A percentile compares a stretch with the other conserved stretches of the same genome.
These are phyloP conservation scores for Aphanomyces euteiches DNA, from an alignment of 352 stramenopile genomes.

Conservation along the genomic window DNA sequence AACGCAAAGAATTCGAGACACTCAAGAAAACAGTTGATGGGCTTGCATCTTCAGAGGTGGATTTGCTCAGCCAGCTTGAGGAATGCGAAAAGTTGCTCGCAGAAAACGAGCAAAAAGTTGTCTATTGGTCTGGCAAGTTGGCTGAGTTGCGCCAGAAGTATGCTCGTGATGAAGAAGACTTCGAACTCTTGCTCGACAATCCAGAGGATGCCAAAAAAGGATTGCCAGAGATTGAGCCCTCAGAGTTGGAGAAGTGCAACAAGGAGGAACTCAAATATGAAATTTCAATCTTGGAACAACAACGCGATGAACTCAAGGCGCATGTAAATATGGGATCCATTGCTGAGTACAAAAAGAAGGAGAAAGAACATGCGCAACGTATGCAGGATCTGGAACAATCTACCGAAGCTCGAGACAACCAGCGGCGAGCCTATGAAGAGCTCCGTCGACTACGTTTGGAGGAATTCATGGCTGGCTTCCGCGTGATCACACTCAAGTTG, in stretches of 20 bases:
- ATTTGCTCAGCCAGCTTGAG: slow-evolving; percentile 91
- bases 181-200: slow-evolving; percentile 21
- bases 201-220: background rate
- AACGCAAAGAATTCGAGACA: slow-evolving; percentile 78
- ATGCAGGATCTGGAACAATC: slow-evolving; percentile 94
- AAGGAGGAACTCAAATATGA: slow-evolving; percentile 92
- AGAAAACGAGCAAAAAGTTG: slow-evolving; percentile 88
- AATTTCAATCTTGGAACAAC: slow-evolving; percentile 89
- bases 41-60: slow-evolving; percentile 89
- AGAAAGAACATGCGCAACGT: slow-evolving; percentile 92
- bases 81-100: slow-evolving; percentile 90
- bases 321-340: slow-evolving; percentile 94
- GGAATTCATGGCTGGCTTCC: slow-evolving; percentile 99
- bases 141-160: slow-evolving; percentile 59
- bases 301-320: slow-evolving; percentile 90
- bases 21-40: slow-evolving; percentile 88
- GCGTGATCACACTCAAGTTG: slow-evolving; percentile 97
- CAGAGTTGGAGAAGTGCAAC: slow-evolving; percentile 83
- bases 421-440: slow-evolving; percentile 94
- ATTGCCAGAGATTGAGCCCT: slow-evolving; percentile 68
- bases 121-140: slow-evolving; percentile 80
- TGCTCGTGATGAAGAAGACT: slow-evolving; percentile 59
- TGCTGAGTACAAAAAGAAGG: slow-evolving; percentile 91
- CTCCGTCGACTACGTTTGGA: slow-evolving; percentile 95
- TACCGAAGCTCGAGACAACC: slow-evolving; percentile 88